Base-by-base conservation (phyloP, 2,329 filamentous ascomycete genomes). In the Xylariales sp. region DNA sequence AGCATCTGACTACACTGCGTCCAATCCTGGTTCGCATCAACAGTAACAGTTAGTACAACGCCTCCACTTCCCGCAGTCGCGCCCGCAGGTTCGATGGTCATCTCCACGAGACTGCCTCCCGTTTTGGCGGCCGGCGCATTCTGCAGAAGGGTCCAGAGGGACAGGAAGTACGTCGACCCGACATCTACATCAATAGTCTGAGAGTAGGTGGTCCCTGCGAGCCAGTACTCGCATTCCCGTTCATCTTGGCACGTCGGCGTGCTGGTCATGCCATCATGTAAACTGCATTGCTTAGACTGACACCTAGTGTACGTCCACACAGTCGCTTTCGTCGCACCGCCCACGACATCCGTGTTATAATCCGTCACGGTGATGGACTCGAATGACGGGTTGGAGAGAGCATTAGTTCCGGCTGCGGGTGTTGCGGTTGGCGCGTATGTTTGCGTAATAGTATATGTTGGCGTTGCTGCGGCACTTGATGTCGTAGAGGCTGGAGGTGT, bases 41-140 rank as follows among this genome's bases (percentile, higher is more conserved):
- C 18, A 7, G 12, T 11, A 16, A 18, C 32, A 9, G 5, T 5
- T 8, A 35, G 32, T 18, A 35, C 32, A 10, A 35, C 11, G 10
- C 32, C 32, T 12, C 32, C 32, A n/a, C 32, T 35, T 11, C 32
- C 32, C 7, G 32, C 14, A 21, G 32, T 35, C 16, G 32, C 18
- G 18, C 32, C 32, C 14, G 18, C 9, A 9, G 14, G 6, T 18
- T 35, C 32, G 16, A 35, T 18, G 10, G 32, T 35, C 16, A 35
- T 15, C 15, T 2, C 9, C 14, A 19, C 9, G 16, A 11, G 14
- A n/a, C 15, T 19, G 32, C 15, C 18, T 5, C 32, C 32, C 6
- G 32, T 32, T 7, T 15, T 32, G 16, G 6, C 10, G 32, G n/a
- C n/a, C 9, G n/a, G 15, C 12, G 10, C 18, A n/a, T 16, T 20